Evolutionary conservation across 148 eudicot species (phyloP), one percentile per base, ranked within the genome.

Genomic region (Spergularia bocconei): DNA sequence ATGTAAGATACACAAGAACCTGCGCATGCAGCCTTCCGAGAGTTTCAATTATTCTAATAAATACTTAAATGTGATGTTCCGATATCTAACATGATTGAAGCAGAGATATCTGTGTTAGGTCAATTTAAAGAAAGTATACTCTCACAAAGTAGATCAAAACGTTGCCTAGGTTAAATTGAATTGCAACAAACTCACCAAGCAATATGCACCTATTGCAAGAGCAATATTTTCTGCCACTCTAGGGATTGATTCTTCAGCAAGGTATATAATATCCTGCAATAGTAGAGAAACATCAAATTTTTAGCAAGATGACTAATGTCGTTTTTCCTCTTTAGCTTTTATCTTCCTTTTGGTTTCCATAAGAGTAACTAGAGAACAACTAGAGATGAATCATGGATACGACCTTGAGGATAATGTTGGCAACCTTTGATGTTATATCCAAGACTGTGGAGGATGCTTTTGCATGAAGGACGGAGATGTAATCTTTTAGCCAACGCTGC

Each of bases 221-320:
- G 88, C 92, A 52, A 92, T 82, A 86, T 92, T 96, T 82, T 92
- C 98, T 47, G 97, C 97, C 79, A 91, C 86, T 64, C 98, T 86
- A 63, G 99, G 99, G 59, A 96, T 83, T 20, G 97, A 85, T 68
- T 85, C 86, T 82, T 89, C 90, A 71, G 93, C 98, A 73, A 85
- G 77, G 85, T 79, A 83, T 72, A 78, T 84, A 72, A 92, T 71
- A 52, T 50, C 81, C 99, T 96, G 90, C 79, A 80, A 74, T 61
- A 67, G 23, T 55, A 77, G 38, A 55, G 21, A 50, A 13, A 11
- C 33, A 11, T 50, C 69, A 51, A 61, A n/a, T 19, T 50, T 21
- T 75, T 36, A 81, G 75, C 77, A 80, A 17, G 39, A n/a, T 9
- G 69, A 41, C 71, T 14, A 8, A 11, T 50, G 5, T n/a, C 67